Conservation (phyloP, 768 basidiomycete genomes). For the Porpolomopsis calyptriformis region DNA sequence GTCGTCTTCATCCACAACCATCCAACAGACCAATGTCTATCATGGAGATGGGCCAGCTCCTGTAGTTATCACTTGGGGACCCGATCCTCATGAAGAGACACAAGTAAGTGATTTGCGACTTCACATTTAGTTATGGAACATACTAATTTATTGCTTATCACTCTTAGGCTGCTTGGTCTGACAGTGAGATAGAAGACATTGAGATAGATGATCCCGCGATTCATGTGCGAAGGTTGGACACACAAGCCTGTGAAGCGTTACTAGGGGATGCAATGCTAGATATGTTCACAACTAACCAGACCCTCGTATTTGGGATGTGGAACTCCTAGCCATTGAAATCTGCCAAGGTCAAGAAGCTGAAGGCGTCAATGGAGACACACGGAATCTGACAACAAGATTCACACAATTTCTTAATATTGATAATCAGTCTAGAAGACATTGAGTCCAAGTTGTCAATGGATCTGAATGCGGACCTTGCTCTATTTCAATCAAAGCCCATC, state of each 20-base stretch:
- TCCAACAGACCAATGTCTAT: too few relatives aligned
- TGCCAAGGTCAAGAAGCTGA: not conserved
- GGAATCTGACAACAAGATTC: not conserved
- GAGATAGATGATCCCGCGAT: too few relatives aligned
- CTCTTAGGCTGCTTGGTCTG: too few relatives aligned
- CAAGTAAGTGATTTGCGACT: too few relatives aligned
- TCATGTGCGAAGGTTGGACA: not conserved
- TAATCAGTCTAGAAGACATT: not conserved
- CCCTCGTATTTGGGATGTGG: not conserved
- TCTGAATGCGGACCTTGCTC: not conserved
- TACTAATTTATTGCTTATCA: too few relatives aligned
- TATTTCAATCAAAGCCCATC: not conserved
- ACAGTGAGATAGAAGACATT: too few relatives aligned
- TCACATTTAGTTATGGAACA: too few relatives aligned
- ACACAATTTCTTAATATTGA: not conserved
- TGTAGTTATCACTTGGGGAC: too few relatives aligned
- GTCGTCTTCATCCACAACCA: too few relatives aligned
- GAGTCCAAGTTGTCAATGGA: not conserved
- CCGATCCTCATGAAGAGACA: too few relatives aligned
- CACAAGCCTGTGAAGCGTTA: not conserved
- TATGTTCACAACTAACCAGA: not conserved
- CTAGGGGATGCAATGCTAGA: not conserved
- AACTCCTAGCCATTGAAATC: not conserved
- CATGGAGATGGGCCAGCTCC: too few relatives aligned
- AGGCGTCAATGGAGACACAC: not conserved